Evolutionary conservation across 805 yeast genomes (phyloP), one percentile per base, ranked within the genome.

Genomic region (Saturnispora sekii): DNA sequence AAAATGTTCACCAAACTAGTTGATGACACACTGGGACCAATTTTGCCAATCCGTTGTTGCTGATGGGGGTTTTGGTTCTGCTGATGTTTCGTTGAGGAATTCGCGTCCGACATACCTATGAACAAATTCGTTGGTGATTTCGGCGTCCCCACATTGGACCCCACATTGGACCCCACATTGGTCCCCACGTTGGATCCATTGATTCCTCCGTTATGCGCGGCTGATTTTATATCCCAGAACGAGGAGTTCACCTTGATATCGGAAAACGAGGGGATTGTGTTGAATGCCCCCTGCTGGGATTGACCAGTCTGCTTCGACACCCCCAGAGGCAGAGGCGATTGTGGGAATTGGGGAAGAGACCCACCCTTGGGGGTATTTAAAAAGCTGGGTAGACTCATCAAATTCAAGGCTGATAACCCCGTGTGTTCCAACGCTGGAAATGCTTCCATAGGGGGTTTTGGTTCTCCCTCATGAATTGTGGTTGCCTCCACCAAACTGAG

Each of bases 221-320:
- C 32, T 12, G 39, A 9, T 31, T 42, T 42, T 21, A 42, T 17
- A 30, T 42, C 45, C 45, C 45, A 42, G 32, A 42, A 42, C 5
- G 45, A 42, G 29, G 45, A 42, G n/a, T 17, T 42, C 18, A 42
- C 3, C 26, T 43, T 49, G n/a, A 49, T 35, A 30, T 48, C 53
- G 1, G 48, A 38, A 30, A 47, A 50, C 9, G 53, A 50, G 5
- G 50, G 48, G n/a, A 49, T 30, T n/a, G 38, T 11, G 38, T 30
- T 21, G 16, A 29, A 21, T 26, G 42, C 33, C 21, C 21, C 21
- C 8, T 28, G 40, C 6, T 30, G 34, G 11, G 32, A 32, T 14
- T 32, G 47, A 26, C 28, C 32, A 14, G 12, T 21, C 8, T 21
- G 26, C 8, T 21, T 21, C 26, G 26, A 21, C 8, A 4, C 6